Percentiles rank a stretch among this genome's conserved stretches.
Evolutionary conservation across 495 filamentous ascomycete species (phyloP).

Genomic region (Penicillium canariense): DNA sequence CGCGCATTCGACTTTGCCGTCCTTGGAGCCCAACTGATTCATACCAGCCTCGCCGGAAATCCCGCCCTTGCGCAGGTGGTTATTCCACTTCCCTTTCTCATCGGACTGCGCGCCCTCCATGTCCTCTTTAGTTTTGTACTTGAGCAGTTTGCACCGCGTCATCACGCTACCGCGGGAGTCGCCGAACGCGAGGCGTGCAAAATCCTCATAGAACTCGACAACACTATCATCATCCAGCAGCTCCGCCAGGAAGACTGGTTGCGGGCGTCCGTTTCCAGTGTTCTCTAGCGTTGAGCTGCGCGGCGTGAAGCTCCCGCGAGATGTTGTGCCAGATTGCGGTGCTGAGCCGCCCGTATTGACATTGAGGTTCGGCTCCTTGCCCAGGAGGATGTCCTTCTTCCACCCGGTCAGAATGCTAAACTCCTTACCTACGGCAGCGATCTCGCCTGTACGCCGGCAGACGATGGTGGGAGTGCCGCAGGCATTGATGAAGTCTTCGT

Average conservation of each 20-base stretch:
- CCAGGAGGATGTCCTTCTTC: constrained; percentile 86
- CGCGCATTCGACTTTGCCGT: constrained; percentile 90
- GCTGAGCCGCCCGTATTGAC: constrained; percentile 63
- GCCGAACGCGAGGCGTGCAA: constrained; percentile 83
- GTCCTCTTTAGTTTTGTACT: constrained; percentile 78
- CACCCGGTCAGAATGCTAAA: constrained; percentile 93
- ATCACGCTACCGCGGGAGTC: constrained; percentile 81
- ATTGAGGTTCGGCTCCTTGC: constrained; percentile 85
- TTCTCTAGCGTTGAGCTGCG: constrained; percentile 33
- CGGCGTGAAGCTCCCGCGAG: constrained; percentile 52
- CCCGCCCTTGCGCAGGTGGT: constrained; percentile 45
- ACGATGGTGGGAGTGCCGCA: constrained; percentile 88
- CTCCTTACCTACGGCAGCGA: constrained; percentile 89
- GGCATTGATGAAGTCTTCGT: constrained; percentile 85
- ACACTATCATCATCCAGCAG: constrained; percentile 91
- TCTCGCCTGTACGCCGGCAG: constrained; percentile 86
- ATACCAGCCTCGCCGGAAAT: constrained; percentile 78
- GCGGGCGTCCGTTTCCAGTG: constrained; percentile 40
- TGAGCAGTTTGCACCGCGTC: constrained; percentile 81
- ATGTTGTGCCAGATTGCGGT: constrained; percentile 30
- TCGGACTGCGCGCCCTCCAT: constrained; percentile 44
- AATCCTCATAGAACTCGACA: constrained; percentile 94
- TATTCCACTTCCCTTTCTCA: constrained; percentile 45
- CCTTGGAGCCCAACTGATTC: constrained; percentile 69
- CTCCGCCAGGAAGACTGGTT: constrained; percentile 86